phyloP scores from a whole-genome alignment of 2,329 filamentous ascomycete genomes.

The Teratosphaeria nubilosa region DNA sequence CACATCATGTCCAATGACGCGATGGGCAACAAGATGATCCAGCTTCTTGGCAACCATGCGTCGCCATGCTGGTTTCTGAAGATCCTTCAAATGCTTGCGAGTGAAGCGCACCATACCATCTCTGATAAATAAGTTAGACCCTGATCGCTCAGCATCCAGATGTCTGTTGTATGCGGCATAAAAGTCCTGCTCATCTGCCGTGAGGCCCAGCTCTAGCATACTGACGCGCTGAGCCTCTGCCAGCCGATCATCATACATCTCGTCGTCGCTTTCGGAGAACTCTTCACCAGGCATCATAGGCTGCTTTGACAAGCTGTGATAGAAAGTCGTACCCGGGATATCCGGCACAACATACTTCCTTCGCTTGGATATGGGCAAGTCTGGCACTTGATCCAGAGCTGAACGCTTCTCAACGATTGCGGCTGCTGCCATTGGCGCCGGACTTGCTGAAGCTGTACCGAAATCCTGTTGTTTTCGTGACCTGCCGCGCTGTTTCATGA shows the following conservation, averaged over 20 bases:
- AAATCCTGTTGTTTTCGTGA: background rate
- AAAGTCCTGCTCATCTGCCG: slow-evolving; percentile 22
- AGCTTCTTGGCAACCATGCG: slow-evolving; percentile 25
- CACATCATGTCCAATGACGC: slow-evolving; percentile 19
- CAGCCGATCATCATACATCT: slow-evolving; percentile 30
- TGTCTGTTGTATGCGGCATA: slow-evolving; percentile 28
- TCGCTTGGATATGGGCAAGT: slow-evolving; percentile 12
- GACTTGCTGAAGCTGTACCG: background rate
- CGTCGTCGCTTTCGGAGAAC: slow-evolving; percentile 36
- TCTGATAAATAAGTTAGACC: slow-evolving; percentile 23
- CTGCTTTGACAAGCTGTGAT: slow-evolving; percentile 31
- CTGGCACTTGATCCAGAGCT: slow-evolving; percentile 12
- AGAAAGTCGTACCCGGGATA: slow-evolving; percentile 29
- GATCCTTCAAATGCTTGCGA: slow-evolving; percentile 13
- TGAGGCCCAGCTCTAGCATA: slow-evolving; percentile 16
- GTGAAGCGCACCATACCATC: slow-evolving; percentile 33
- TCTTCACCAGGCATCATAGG: slow-evolving; percentile 27
- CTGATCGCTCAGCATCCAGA: slow-evolving; percentile 27
- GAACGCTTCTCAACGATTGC: background rate
- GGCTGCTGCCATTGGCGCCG: background rate
- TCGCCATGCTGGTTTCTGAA: slow-evolving; percentile 16
- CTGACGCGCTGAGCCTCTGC: slow-evolving; percentile 21
- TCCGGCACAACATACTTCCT: slow-evolving; percentile 28
- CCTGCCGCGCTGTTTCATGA: background rate
- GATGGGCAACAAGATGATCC: slow-evolving; percentile 21